Conservation (phyloP, 2,329 filamentous ascomycete species). For the Nigrograna mackinnonii region DNA sequence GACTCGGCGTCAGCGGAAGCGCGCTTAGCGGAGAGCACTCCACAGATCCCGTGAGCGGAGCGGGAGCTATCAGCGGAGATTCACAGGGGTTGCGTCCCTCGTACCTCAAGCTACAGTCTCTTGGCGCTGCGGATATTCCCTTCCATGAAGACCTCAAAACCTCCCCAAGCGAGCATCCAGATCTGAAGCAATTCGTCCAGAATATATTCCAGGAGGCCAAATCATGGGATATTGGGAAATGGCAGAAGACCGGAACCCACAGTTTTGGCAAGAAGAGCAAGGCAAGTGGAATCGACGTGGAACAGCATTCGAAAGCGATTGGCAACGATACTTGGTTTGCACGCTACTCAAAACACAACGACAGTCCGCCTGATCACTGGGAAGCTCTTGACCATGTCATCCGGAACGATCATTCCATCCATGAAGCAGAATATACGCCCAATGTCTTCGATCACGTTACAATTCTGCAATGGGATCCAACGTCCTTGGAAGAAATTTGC, state of each 20-base stretch:
- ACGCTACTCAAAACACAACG: conserved; percentile 58
- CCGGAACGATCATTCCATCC: conserved; percentile 59
- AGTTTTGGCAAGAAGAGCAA: conserved; percentile 1
- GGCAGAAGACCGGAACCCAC: background rate
- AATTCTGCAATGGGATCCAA: conserved; percentile 48
- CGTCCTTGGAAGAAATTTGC: conserved; percentile 24
- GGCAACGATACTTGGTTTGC: conserved; percentile 64
- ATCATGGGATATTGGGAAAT: background rate
- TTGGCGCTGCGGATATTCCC: conserved; percentile 20
- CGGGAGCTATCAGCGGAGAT: background rate
- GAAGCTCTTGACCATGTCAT: conserved; percentile 65
- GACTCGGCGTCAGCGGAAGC: background rate
- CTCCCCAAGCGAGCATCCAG: background rate
- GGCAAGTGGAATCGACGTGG: background rate
- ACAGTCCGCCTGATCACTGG: conserved; percentile 50
- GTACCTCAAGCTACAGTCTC: conserved; percentile 12
- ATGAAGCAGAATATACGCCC: conserved; percentile 64
- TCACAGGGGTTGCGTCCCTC: background rate
- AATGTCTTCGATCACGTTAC: conserved; percentile 54
- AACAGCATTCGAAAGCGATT: background rate
- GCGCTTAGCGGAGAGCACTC: background rate
- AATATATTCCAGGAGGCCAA: conserved; percentile 17
- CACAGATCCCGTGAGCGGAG: background rate
- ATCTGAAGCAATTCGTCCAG: conserved; percentile 17
- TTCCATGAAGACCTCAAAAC: conserved; percentile 17